A percentile compares a stretch with the other conserved stretches of the same genome.
These are phyloP conservation scores for Lipomyces sp. DNA, from an alignment of 805 yeast species.

Conservation along the genomic window DNA sequence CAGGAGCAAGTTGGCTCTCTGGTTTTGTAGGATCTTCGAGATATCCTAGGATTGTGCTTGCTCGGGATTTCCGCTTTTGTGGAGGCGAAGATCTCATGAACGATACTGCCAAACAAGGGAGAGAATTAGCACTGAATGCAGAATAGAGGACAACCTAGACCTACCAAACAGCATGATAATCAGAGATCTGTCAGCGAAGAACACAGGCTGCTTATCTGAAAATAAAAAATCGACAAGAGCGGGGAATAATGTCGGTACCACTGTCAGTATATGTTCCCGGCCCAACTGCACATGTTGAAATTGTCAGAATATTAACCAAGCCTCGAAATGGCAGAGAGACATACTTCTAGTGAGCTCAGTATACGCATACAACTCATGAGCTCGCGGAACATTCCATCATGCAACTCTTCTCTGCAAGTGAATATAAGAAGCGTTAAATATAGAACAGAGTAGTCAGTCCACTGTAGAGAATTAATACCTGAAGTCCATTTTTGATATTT, in stretches of 20 bases:
- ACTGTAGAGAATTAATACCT: too few species aligned
- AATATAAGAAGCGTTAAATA: neutral
- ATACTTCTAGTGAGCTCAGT: slow-evolving; percentile 7
- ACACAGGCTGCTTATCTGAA: slow-evolving; percentile 18
- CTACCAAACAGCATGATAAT: slow-evolving; percentile 8
- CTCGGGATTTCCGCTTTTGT: slow-evolving; percentile 4
- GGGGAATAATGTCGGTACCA: slow-evolving; percentile 11
- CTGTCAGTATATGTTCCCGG: slow-evolving; percentile 3
- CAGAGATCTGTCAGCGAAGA: slow-evolving; percentile 9
- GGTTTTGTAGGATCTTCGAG: slow-evolving; percentile 10
- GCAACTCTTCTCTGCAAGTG: slow-evolving; percentile 16
- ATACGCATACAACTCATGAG: slow-evolving; percentile 13
- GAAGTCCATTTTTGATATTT: slow-evolving; percentile 6
- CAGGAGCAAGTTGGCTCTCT: slow-evolving; percentile 2
- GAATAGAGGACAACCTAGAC: neutral
- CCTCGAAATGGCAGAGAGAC: too few species aligned
- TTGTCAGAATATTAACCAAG: too few species aligned
- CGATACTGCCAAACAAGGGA: too few species aligned
- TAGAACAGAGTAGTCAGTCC: neutral
- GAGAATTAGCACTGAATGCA: neutral
- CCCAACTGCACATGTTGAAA: too few species aligned
- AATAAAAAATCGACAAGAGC: slow-evolving; percentile 8
- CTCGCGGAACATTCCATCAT: slow-evolving; percentile 11
- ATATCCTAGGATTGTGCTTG: slow-evolving; percentile 4
- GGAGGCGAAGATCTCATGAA: slow-evolving; percentile 1